Conservation (phyloP, 805 yeast genomes). For the Wickerhamomyces mucosus region DNA sequence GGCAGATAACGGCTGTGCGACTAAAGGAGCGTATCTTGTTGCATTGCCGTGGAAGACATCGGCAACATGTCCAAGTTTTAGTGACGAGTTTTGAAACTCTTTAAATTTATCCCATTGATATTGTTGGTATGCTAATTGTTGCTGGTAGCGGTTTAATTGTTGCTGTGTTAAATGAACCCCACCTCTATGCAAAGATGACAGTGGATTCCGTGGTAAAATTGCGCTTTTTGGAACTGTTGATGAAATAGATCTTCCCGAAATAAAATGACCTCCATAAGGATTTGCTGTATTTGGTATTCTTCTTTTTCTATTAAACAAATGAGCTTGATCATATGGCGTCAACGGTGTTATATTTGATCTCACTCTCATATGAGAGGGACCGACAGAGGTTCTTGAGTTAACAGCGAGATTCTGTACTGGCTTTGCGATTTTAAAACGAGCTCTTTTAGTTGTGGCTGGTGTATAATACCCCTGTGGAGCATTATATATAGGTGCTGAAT, state of each 20-base stretch:
- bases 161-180: conserved; percentile 16
- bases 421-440: conserved; percentile 7
- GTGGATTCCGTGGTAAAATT: conserved; percentile 13
- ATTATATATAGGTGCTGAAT: conserved; percentile 24
- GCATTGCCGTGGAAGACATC: conserved; percentile 41
- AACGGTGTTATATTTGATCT: conserved; percentile 8
- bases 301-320: conserved; percentile 1
- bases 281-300: conserved; percentile 16
- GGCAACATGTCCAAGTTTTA: conserved; percentile 26
- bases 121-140: conserved; percentile 18
- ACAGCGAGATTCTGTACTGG: no score
- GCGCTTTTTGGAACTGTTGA: no score
- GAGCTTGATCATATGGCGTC: conserved; percentile 8
- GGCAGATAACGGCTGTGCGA: conserved; percentile 42
- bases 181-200: conserved; percentile 2
- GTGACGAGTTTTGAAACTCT: conserved; percentile 15
- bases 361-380: conserved; percentile 11
- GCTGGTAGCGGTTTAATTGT: conserved; percentile 17
- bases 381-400: no score
- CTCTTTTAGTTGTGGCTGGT: conserved; percentile 9
- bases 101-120: conserved; percentile 20
- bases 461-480: conserved; percentile 8
- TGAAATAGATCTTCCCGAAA: no score
- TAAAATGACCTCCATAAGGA: no score
- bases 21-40: conserved; percentile 37